Conservation (phyloP, 169 alveolate genomes). For the Toxoplasma gondii region DNA sequence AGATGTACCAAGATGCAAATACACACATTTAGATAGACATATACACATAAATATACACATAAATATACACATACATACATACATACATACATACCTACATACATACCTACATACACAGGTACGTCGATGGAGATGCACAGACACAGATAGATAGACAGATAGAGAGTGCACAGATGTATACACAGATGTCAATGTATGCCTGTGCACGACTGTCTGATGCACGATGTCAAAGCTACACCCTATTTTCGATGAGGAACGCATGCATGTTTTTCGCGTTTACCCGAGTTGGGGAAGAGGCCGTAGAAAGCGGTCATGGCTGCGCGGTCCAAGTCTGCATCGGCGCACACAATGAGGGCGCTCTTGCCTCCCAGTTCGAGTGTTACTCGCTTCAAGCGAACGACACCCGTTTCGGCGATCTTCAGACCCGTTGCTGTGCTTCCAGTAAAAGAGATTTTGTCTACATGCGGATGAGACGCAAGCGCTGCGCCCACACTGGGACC, state of each 20-base stretch:
- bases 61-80: background rate
- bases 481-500: constrained; percentile 83
- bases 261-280: background rate
- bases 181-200: too few species aligned
- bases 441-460: constrained; percentile 86
- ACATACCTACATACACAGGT: background rate
- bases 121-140: background rate
- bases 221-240: too few species aligned
- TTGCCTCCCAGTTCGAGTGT: constrained; percentile 93
- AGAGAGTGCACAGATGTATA: background rate
- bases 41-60: too few species aligned
- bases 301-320: constrained; percentile 80
- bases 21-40: background rate
- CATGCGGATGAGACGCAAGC: constrained; percentile 74
- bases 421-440: constrained; percentile 87
- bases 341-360: constrained; percentile 82
- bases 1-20: too few species aligned
- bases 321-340: constrained; percentile 84
- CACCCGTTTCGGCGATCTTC: constrained; percentile 68
- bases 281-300: constrained; percentile 80
- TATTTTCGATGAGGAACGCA: background rate
- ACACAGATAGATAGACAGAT: background rate
- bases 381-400: constrained; percentile 77
- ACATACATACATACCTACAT: background rate
- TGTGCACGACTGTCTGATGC: too few species aligned